Conservation (phyloP, 768 basidiomycete species). For the Lactarius sanguifluus region DNA sequence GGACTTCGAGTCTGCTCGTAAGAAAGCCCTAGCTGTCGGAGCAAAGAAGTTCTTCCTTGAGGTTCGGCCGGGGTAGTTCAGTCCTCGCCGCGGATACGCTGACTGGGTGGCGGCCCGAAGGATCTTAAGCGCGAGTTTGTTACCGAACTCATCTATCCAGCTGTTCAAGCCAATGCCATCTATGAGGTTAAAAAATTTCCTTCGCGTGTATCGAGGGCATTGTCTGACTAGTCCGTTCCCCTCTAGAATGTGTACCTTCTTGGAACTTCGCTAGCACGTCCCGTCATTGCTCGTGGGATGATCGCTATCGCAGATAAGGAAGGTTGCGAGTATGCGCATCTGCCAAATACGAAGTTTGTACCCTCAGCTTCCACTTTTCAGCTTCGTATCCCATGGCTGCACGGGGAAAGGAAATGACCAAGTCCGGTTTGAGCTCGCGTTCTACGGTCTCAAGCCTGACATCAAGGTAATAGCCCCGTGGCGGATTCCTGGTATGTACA, state of each 20-base stretch:
- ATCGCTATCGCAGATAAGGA: conserved; percentile 88
- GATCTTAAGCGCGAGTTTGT: conserved; percentile 95
- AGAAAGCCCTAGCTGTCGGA: conserved; percentile 86
- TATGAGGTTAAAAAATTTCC: conserved; percentile 70
- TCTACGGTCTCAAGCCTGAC: conserved; percentile 96
- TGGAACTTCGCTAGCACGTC: conserved; percentile 95
- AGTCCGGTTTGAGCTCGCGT: conserved; percentile 98
- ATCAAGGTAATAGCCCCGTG: conserved; percentile 99
- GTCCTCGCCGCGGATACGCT: not conserved
- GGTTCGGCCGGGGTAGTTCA: conserved; percentile 41
- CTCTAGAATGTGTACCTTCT: conserved; percentile 90
- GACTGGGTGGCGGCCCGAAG: conserved; percentile 40
- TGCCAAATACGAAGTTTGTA: not conserved
- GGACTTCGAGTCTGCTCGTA: conserved; percentile 92
- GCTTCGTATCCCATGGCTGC: conserved; percentile 97
- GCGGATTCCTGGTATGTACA: conserved; percentile 79
- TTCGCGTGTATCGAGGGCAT: not conserved
- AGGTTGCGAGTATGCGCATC: conserved; percentile 83
- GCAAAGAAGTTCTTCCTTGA: conserved; percentile 96
- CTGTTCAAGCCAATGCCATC: conserved; percentile 97
- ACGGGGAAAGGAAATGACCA: conserved; percentile 99
- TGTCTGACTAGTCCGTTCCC: not conserved
- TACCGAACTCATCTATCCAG: conserved; percentile 95
- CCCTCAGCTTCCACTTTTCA: conserved; percentile 34
- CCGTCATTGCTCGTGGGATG: conserved; percentile 99